Evolutionary conservation across 176 grass and related monocot species (phyloP), one percentile per base, ranked within the genome.

Genomic region (Aegilops bicornis): DNA sequence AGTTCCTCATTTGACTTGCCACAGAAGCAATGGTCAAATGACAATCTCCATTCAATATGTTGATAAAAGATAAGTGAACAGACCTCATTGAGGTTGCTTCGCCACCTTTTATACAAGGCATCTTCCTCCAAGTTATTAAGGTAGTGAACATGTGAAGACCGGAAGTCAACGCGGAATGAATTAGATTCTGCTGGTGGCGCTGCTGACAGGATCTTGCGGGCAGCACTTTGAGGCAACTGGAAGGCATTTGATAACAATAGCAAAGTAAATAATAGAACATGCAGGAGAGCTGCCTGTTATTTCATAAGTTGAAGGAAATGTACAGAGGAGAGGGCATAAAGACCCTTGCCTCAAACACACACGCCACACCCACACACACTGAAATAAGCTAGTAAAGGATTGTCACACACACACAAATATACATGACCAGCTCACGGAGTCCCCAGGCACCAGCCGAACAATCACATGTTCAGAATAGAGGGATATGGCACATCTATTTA

Each of bases 51-150:
- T 25, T 81, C 61, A 81, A n/a, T 85, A 45, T 35, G 31, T 68
- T 47, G 27, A 64, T 50, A 91, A 70, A 78, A 73, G 68, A 82
- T 47, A 64, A 88, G 50, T 58, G 66, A 92, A 40, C 24, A 71
- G 73, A 98, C 97, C 97, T 98, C 97, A 88, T 98, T 89, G 42
- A 98, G 69, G 65, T 98, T 96, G 85, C 82, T 96, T 91, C 97
- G 86, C 97, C 97, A 98, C 60, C 90, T 92, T 87, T 60, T 92
- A 77, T 98, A 98, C 90, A 96, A 89, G 29, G 64, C 65, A 96
- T 98, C 97, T 94, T 98, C 94, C 81, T 98, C 97, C 64, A 98
- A 76, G 80, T 98, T 94, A 96, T 98, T 98, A 79, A 98, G 86
- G 85, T 94, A 98, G 83, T 98, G 97, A 79, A 94, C 94, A 85